Conservation (phyloP, 805 yeast species). For the Saturnispora besseyi region DNA sequence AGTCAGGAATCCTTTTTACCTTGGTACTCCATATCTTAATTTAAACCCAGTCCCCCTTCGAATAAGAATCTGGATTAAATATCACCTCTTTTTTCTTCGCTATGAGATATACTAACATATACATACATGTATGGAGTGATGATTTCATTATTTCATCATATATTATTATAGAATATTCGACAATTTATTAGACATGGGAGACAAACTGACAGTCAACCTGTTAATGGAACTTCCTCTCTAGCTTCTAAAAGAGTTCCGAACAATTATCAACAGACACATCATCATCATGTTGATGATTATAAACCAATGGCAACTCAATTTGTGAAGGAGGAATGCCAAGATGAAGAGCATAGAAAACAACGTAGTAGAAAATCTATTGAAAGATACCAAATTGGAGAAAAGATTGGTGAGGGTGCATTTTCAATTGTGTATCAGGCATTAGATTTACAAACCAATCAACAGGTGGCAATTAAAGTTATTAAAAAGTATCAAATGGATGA, state of each 20-base stretch:
- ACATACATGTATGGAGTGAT: too few species aligned
- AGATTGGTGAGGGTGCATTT: slow-evolving; percentile 56
- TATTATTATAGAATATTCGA: slow-evolving; percentile 28
- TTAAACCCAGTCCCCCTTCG: background rate
- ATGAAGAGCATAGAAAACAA: slow-evolving; percentile 16
- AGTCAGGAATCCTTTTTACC: background rate
- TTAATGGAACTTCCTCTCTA: background rate
- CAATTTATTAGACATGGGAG: slow-evolving; percentile 37
- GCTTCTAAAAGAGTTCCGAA: background rate
- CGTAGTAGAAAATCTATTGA: slow-evolving; percentile 21
- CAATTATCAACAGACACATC: background rate
- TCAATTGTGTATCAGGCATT: slow-evolving; percentile 44
- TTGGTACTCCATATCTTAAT: too few species aligned
- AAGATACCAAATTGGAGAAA: slow-evolving; percentile 35
- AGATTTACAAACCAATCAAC: slow-evolving; percentile 29
- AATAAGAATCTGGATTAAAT: background rate
- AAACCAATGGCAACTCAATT: slow-evolving; percentile 26
- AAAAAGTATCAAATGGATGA: slow-evolving; percentile 59
- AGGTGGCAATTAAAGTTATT: slow-evolving; percentile 52
- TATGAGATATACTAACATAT: background rate
- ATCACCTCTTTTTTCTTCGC: background rate
- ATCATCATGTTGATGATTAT: slow-evolving; percentile 20
- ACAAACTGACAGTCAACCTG: slow-evolving; percentile 22
- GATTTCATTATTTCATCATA: background rate
- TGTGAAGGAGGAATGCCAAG: slow-evolving; percentile 26